These are phyloP conservation scores for Xylaria sp. DNA, from an alignment of 2,329 filamentous ascomycete species.

Conservation along the genomic window DNA sequence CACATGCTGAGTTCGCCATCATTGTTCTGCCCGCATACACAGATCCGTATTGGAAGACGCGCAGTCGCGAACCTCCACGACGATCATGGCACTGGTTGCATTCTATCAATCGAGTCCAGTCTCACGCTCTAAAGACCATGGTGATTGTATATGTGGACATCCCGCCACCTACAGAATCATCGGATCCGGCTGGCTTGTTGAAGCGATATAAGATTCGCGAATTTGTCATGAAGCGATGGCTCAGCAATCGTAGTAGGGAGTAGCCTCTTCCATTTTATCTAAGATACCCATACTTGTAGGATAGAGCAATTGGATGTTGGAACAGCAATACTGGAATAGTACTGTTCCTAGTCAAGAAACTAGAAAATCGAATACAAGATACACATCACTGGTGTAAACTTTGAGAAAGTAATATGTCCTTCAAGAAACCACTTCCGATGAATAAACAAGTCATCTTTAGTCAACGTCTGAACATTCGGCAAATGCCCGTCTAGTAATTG, in stretches of 20 bases:
- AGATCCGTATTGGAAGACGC: constrained; percentile 71
- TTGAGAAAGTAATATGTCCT: no score
- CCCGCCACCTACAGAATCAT: constrained; percentile 66
- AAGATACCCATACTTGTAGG: constrained; percentile 6
- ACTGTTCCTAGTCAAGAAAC: no score
- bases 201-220: constrained; percentile 78
- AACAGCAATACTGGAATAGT: no score
- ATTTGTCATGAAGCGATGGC: constrained; percentile 82
- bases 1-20: constrained; percentile 91
- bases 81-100: constrained; percentile 84
- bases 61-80: constrained; percentile 55
- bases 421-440: no score
- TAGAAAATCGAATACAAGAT: no score
- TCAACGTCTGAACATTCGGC: no score
- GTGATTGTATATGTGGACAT: constrained; percentile 92
- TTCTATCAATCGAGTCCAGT: constrained; percentile 85
- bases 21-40: constrained; percentile 84
- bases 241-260: constrained; percentile 72
- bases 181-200: constrained; percentile 68
- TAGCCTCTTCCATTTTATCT: constrained; percentile 14
- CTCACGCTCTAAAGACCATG: constrained; percentile 87
- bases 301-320: constrained; percentile 3
- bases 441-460: no score
- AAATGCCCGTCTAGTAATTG: no score
- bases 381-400: no score